Conservation (phyloP, 2,329 filamentous ascomycete species). For the Penicillium decumbens region DNA sequence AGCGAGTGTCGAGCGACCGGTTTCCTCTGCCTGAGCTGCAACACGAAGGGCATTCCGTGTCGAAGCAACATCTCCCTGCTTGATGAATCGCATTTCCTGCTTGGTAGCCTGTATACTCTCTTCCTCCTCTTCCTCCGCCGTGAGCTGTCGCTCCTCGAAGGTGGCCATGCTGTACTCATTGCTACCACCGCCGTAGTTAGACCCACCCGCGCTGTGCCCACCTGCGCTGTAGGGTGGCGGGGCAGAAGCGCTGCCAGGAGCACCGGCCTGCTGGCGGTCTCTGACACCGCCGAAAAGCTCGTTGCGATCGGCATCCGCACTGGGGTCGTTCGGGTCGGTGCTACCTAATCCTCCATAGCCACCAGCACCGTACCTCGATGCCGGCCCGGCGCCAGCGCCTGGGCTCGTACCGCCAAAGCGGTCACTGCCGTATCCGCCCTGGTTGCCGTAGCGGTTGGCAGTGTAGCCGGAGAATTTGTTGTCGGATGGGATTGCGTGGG, state of each 20-base stretch:
- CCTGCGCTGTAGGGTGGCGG: conserved; percentile 24
- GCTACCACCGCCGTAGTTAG: conserved; percentile 32
- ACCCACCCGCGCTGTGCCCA: conserved; percentile 1
- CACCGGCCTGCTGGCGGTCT: conserved; percentile 47
- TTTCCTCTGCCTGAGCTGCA: conserved; percentile 65
- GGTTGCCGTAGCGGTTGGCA: conserved; percentile 42
- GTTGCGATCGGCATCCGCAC: conserved; percentile 52
- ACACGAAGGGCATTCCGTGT: conserved; percentile 65
- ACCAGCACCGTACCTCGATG: conserved; percentile 47
- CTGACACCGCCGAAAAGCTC: conserved; percentile 57
- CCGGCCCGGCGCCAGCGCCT: conserved; percentile 21
- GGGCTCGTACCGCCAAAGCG: conserved; percentile 49
- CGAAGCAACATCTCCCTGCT: conserved; percentile 70
- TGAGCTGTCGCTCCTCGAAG: conserved; percentile 70
- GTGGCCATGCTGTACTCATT: conserved; percentile 37
- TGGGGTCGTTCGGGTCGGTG: conserved; percentile 47
- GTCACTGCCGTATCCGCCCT: conserved; percentile 50
- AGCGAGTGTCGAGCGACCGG: conserved; percentile 65
- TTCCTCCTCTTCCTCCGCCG: conserved; percentile 73
- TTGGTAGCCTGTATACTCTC: conserved; percentile 68
- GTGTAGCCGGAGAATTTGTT: conserved; percentile 39
- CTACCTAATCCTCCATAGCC: conserved; percentile 56
- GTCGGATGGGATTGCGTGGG: conserved; percentile 30
- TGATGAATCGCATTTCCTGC: conserved; percentile 68
- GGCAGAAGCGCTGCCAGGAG: conserved; percentile 9